Evolutionary conservation across 2,329 filamentous ascomycete species (phyloP).

Genomic region (Alternaria consortialis): DNA sequence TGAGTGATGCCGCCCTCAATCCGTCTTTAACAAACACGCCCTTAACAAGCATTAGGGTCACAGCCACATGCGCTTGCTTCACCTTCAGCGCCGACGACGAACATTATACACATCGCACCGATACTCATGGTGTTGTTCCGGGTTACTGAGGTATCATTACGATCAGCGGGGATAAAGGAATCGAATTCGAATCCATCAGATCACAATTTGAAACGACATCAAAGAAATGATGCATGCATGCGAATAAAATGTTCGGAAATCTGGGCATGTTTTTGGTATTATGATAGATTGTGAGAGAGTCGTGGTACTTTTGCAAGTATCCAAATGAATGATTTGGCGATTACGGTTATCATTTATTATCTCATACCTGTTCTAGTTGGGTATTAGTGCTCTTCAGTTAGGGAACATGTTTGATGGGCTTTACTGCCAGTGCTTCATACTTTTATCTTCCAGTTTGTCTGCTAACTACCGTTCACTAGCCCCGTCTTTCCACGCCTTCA

Average conservation of each 20-base stretch:
- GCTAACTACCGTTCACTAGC: neutral
- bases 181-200: too few relatives aligned
- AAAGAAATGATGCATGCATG: too few relatives aligned
- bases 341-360: too few relatives aligned
- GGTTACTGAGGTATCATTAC: too few relatives aligned
- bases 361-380: too few relatives aligned
- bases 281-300: too few relatives aligned
- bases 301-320: too few relatives aligned
- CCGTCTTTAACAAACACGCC: neutral
- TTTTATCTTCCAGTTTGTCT: neutral
- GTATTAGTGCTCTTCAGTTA: neutral
- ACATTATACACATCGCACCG: neutral
- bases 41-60: neutral
- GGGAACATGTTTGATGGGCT: neutral
- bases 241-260: too few relatives aligned
- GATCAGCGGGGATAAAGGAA: too few relatives aligned
- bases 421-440: neutral
- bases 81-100: neutral
- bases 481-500: neutral
- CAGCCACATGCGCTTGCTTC: neutral
- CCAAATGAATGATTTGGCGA: too few relatives aligned
- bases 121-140: neutral
- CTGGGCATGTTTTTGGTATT: too few relatives aligned
- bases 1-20: neutral
- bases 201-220: too few relatives aligned